Evolutionary conservation across 164 flowering plant species (phyloP), one percentile per base, ranked within the genome.

Genomic region (Liquidambar formosana): DNA sequence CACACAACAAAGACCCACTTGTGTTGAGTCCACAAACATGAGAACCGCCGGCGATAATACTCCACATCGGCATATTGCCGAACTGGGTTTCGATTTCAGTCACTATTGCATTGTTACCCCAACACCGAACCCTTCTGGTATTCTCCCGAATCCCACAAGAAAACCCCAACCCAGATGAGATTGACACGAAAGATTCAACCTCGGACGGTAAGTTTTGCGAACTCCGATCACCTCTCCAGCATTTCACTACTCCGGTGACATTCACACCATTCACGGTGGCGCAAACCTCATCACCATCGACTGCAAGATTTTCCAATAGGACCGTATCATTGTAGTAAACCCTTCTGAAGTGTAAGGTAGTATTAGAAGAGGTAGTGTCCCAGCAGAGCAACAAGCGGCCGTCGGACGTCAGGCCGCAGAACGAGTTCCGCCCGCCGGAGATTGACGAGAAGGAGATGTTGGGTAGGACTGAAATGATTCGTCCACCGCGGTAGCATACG

Each of bases 351-450:
- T 2, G 21, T 44, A 74, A 80, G 6, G 26, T 27, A 0, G 67
- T 41, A 27, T 28, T 68, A 46, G 71, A 1, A 4, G 38, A 1
- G 56, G 52, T 54, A 25, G 73, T 46, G 75, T 87, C 71, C 98
- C 98, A 95, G 71, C 97, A 95, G 52, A 86, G 70, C 23, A 95
- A 67, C 53, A 73, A 73, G 69, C 53, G 60, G 0, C 96, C 95
- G 11, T 90, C 96, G 56, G 89, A 78, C 25, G 86, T 74, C 53
- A 91, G 69, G 23, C 89, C 99, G 79, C 98, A 91, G 79, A 95
- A 76, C 78, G 75, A 75, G 71, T 73, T 61, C n/a, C 71, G 70
- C n/a, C 97, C 97, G 38, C 93, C 98, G 74, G 92, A 76, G 63
- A 95, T 76, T 26, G 77, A 54, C 14, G 84, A 76, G 78, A 76